Percentiles rank a stretch among this genome's conserved stretches.
Conservation (phyloP, 2,329 filamentous ascomycete species). For the Colletotrichum siamense region DNA sequence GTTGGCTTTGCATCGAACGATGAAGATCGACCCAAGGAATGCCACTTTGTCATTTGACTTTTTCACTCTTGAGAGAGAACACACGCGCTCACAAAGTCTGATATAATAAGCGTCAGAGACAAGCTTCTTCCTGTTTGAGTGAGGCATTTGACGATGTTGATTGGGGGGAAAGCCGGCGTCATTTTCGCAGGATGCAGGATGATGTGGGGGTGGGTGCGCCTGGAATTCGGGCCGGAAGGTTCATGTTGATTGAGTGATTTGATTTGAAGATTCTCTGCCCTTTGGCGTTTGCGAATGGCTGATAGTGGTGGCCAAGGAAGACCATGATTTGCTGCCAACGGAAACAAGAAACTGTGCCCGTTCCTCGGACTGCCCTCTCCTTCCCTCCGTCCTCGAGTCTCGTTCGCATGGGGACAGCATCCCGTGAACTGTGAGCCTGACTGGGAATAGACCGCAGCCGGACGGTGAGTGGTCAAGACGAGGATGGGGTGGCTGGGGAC, state of each 20-base stretch:
- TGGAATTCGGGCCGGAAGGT: conserved; percentile 11
- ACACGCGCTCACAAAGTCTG: neutral
- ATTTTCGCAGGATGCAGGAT: conserved; percentile 1
- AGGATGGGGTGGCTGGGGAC: conserved; percentile 9
- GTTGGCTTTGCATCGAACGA: neutral
- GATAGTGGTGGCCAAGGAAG: neutral
- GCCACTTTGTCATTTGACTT: neutral
- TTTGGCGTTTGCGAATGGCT: conserved; percentile 1
- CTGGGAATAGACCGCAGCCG: conserved; percentile 6
- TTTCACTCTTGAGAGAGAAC: neutral
- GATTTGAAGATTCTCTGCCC: neutral
- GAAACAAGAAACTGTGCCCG: neutral
- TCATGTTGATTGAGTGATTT: neutral
- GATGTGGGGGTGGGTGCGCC: conserved; percentile 6
- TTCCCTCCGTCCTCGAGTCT: neutral
- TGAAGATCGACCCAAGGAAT: neutral
- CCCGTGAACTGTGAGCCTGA: neutral
- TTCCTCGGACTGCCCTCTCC: neutral
- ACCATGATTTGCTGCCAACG: conserved; percentile 2
- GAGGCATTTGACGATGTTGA: conserved; percentile 13
- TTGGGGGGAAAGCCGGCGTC: conserved; percentile 1
- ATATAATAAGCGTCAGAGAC: neutral
- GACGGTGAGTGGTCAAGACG: conserved; percentile 8
- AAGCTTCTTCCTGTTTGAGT: conserved; percentile 2
- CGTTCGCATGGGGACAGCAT: conserved; percentile 8